Conservation (phyloP, 768 basidiomycete genomes). For the Rhodotorula taiwanensis region DNA sequence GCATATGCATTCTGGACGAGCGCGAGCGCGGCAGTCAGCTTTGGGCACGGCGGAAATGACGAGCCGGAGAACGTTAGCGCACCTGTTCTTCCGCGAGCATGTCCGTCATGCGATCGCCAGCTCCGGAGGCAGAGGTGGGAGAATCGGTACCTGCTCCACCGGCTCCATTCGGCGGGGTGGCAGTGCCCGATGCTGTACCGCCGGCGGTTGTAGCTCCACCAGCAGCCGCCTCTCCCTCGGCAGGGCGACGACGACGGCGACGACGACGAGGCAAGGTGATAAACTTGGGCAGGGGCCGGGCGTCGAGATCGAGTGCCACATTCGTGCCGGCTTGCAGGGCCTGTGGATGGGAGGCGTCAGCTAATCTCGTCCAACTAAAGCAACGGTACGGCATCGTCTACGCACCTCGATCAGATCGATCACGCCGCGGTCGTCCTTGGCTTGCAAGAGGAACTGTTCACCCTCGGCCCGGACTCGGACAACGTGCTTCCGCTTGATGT, state of each 20-base stretch:
- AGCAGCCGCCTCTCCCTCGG: slow-evolving; percentile 3
- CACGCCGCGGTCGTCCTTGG: slow-evolving; percentile 70
- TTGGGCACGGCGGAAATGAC: too few species aligned
- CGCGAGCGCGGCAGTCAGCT: background rate
- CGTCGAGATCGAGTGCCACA: slow-evolving; percentile 84
- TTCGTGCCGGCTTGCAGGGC: slow-evolving; percentile 80
- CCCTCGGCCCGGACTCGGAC: slow-evolving; percentile 86
- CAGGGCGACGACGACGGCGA: slow-evolving; percentile 24
- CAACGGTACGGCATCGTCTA: slow-evolving; percentile 39
- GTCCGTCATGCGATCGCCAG: slow-evolving; percentile 13
- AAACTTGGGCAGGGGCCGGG: slow-evolving; percentile 51
- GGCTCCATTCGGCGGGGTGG: background rate
- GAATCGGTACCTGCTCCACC: background rate
- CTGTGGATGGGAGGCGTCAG: slow-evolving; percentile 1
- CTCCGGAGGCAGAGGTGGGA: background rate
- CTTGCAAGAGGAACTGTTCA: slow-evolving; percentile 93
- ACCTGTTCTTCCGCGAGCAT: slow-evolving; percentile 39
- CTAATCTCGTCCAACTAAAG: background rate
- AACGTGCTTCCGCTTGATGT: slow-evolving; percentile 85
- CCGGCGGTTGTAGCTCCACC: background rate
- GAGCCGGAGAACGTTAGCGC: background rate
- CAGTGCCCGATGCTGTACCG: background rate
- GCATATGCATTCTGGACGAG: slow-evolving; percentile 2
- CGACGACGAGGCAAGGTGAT: slow-evolving; percentile 40
- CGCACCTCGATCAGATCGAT: slow-evolving; percentile 83